A percentile compares a stretch with the other conserved stretches of the same genome.
Conservation (phyloP, 768 basidiomycete genomes). For the Phylloporus sp. region DNA sequence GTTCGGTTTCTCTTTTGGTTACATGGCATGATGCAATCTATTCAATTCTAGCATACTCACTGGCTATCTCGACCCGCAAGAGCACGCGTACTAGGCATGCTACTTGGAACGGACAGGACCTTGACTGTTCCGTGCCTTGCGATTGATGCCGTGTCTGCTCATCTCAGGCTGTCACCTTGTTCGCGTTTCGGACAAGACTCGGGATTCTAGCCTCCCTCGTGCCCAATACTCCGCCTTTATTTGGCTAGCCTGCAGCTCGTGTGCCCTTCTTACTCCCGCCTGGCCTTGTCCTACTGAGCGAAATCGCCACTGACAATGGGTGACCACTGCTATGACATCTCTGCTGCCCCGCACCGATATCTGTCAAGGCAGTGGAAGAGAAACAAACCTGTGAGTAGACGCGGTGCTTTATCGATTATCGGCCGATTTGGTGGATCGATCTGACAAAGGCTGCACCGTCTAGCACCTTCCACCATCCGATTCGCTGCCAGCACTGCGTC, state of each 20-base stretch:
- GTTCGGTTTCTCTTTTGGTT: constrained; percentile 5
- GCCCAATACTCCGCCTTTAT: constrained; percentile 23
- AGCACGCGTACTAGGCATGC: constrained; percentile 28
- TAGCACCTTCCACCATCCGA: constrained; percentile 43
- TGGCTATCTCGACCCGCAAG: constrained; percentile 5
- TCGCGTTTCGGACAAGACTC: constrained; percentile 27
- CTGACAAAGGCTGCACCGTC: constrained; percentile 8
- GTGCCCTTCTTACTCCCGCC: constrained; percentile 6
- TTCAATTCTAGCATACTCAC: constrained; percentile 3
- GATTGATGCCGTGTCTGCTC: constrained; percentile 19
- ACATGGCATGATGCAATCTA: constrained; percentile 10
- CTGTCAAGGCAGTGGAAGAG: constrained; percentile 40
- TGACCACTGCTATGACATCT: constrained; percentile 17
- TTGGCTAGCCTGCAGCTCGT: constrained; percentile 6
- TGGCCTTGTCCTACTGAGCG: constrained; percentile 1
- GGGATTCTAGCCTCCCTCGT: constrained; percentile 29
- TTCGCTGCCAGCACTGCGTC: constrained; percentile 43
- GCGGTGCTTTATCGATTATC: constrained; percentile 13
- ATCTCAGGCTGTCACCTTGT: constrained; percentile 16
- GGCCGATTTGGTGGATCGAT: constrained; percentile 9
- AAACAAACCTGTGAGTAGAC: constrained; percentile 35
- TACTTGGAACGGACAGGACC: constrained; percentile 14
- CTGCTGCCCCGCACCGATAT: constrained; percentile 29
- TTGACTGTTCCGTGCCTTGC: constrained; percentile 15
- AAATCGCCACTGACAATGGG: constrained; percentile 9